Percentiles rank a stretch among this genome's conserved stretches.
Evolutionary conservation across 129 eudicot species (phyloP).

Genomic region (Saussurea involucrata): DNA sequence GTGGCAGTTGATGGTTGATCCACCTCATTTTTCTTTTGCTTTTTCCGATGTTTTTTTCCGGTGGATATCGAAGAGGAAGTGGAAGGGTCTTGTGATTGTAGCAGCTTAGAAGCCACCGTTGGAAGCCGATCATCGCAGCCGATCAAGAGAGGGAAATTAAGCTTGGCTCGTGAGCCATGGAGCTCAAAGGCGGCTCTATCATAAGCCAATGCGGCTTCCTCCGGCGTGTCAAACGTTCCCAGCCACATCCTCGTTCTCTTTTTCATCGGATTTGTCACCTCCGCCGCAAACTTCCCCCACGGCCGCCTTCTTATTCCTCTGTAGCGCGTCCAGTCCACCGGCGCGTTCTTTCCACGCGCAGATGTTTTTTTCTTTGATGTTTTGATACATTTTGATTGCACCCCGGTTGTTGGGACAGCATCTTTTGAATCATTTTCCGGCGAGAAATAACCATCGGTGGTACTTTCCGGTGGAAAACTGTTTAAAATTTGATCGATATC

Average conservation of each 20-base stretch:
- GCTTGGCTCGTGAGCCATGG: slow-evolving; percentile 41
- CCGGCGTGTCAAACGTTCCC: slow-evolving; percentile 55
- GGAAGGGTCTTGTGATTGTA: neutral
- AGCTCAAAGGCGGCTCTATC: slow-evolving; percentile 49
- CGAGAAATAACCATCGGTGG: neutral
- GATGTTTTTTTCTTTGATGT: slow-evolving; percentile 1
- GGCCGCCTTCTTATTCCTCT: slow-evolving; percentile 52
- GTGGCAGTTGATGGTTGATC: neutral
- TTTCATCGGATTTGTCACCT: slow-evolving; percentile 42
- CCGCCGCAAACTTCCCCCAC: slow-evolving; percentile 60
- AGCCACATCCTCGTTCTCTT: slow-evolving; percentile 44
- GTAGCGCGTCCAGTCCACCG: slow-evolving; percentile 34
- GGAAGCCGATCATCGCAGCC: slow-evolving; percentile 4
- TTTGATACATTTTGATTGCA: neutral
- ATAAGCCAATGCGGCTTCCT: slow-evolving; percentile 58
- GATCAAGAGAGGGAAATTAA: slow-evolving; percentile 45
- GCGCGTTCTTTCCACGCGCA: slow-evolving; percentile 9
- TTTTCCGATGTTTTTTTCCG: neutral
- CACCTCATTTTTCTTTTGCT: slow-evolving; percentile 9
- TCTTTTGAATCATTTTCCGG: neutral
- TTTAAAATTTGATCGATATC: slow-evolving; percentile 10
- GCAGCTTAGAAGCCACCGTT: neutral
- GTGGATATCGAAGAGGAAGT: slow-evolving; percentile 9
- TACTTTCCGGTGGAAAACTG: neutral
- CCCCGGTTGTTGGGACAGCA: neutral